Base-by-base conservation (phyloP, 2,329 filamentous ascomycete species). In the Ceratocystis cacaofunesta region DNA sequence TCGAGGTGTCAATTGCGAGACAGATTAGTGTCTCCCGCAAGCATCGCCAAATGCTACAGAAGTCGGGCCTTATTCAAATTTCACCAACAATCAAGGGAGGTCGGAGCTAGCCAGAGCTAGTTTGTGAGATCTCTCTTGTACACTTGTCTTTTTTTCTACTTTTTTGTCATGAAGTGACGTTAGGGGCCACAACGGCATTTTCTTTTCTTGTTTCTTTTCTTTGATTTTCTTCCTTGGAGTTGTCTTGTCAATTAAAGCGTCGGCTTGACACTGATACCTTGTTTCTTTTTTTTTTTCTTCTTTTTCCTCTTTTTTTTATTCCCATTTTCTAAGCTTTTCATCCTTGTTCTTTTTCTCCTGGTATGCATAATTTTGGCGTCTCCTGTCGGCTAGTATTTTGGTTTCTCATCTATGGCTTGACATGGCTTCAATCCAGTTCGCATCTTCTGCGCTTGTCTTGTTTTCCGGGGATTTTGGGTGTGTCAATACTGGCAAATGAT, bases 1-100 rank as follows among this genome's bases (percentile, higher is more conserved):
- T 85, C 3, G 82, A 87, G 72, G 78, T 86, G 58, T 87, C 84
- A 1, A 87, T 88, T 69, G 85, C 85, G 0, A 78, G 86, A 1
- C 85, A 88, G 72, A 86, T 88, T 69, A 86, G 82, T 69, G 76
- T 88, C 30, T 86, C 84, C 12, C 76, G 80, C 12, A 79, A 84
- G 72, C 85, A 87, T 72, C 77, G 82, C 19, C 79, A 81, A 70
- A 74, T 86, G 68, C 74, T 87, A 1, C 66, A 68, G 52, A 68
- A 65, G 36, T 64, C 63, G 64, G 68, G 41, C 60, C 36, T 68
- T 12, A 65, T 68, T 52, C 57, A 68, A 17, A 66, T 66, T 3
- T 66, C 66, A 1, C 58, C 67, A 1, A 67, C 67, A 7, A 22
- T 28, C 12, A 46, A 52, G 62, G 74, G 15, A 75, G 73, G 69